phyloP scores from a whole-genome alignment of 2,329 filamentous ascomycete genomes.

The Fusarium pseudoanthophilum region DNA sequence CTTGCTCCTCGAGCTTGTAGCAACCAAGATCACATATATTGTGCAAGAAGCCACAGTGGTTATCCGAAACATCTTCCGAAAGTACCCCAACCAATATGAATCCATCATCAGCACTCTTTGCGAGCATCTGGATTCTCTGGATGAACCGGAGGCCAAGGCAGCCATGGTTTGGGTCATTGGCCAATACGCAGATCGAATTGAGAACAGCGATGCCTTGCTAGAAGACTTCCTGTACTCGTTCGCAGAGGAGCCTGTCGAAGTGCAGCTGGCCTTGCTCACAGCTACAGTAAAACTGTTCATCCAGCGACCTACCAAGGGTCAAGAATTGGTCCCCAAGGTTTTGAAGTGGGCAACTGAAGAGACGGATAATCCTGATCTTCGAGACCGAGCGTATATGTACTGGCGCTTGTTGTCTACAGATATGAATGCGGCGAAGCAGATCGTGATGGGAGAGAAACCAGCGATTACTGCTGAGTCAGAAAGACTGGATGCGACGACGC shows the following conservation, averaged over 20 bases:
- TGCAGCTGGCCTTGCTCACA: conserved; percentile 92
- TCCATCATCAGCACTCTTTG: conserved; percentile 96
- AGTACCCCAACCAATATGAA: conserved; percentile 99
- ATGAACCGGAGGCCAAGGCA: conserved; percentile 97
- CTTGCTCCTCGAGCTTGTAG: conserved; percentile 89
- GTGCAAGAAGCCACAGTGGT: conserved; percentile 99
- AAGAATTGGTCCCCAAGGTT: conserved; percentile 91
- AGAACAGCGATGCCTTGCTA: conserved; percentile 92
- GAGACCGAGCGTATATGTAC: conserved; percentile 98
- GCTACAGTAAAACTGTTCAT: conserved; percentile 99
- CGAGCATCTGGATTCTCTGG: conserved; percentile 94
- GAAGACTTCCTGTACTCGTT: conserved; percentile 97
- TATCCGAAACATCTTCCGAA: conserved; percentile 98
- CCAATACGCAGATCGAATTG: conserved; percentile 96
- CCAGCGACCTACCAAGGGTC: conserved; percentile 92
- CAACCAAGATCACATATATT: conserved; percentile 98
- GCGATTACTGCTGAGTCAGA: conserved; percentile 96
- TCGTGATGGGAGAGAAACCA: conserved; percentile 98
- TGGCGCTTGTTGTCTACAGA: conserved; percentile 96
- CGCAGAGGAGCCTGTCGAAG: conserved; percentile 92
- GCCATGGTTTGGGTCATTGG: conserved; percentile 99
- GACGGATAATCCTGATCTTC: conserved; percentile 97
- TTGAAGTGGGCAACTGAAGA: conserved; percentile 99
- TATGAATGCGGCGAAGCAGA: conserved; percentile 82
- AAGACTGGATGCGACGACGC: conserved; percentile 86